phyloP scores from a whole-genome alignment of 768 basidiomycete species.

The Lanmaoa rubissima region DNA sequence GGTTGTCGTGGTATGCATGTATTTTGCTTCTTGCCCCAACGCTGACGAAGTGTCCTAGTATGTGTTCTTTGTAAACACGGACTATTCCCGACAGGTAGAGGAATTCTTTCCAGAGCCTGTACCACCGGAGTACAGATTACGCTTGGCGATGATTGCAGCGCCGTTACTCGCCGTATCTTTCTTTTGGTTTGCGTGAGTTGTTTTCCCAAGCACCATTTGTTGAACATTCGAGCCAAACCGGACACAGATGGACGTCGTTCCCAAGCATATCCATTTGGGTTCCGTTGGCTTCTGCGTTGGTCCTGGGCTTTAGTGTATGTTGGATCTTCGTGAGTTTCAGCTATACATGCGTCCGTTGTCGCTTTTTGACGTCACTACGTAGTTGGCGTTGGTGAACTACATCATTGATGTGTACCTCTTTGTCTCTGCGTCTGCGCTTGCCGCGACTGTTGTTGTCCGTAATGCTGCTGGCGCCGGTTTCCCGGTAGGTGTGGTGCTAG shows the following conservation, averaged over 20 bases:
- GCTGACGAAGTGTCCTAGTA: slow-evolving; percentile 33
- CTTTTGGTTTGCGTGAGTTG: slow-evolving; percentile 61
- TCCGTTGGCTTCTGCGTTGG: slow-evolving; percentile 48
- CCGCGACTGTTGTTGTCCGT: slow-evolving; percentile 50
- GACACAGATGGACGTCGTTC: slow-evolving; percentile 54
- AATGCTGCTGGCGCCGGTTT: slow-evolving; percentile 54
- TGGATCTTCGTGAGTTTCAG: slow-evolving; percentile 50
- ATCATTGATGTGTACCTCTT: slow-evolving; percentile 59
- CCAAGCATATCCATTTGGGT: slow-evolving; percentile 51
- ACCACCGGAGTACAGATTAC: slow-evolving; percentile 58
- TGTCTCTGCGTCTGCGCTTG: slow-evolving; percentile 56
- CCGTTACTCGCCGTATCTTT: slow-evolving; percentile 53
- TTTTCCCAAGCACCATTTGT: not conserved
- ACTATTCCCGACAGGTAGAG: slow-evolving; percentile 43
- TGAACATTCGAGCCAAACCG: not conserved
- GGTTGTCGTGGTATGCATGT: slow-evolving; percentile 40
- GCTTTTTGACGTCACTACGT: not conserved
- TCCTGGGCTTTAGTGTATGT: slow-evolving; percentile 52
- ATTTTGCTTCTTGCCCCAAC: not conserved
- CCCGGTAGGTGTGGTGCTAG: slow-evolving; percentile 26
- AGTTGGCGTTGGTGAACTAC: slow-evolving; percentile 59
- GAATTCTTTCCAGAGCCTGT: slow-evolving; percentile 50
- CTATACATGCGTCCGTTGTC: not conserved
- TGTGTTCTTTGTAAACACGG: slow-evolving; percentile 46
- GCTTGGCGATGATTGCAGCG: slow-evolving; percentile 46